phyloP scores from a whole-genome alignment of 1,284 basidiomycete genomes.

The Somion occarium region DNA sequence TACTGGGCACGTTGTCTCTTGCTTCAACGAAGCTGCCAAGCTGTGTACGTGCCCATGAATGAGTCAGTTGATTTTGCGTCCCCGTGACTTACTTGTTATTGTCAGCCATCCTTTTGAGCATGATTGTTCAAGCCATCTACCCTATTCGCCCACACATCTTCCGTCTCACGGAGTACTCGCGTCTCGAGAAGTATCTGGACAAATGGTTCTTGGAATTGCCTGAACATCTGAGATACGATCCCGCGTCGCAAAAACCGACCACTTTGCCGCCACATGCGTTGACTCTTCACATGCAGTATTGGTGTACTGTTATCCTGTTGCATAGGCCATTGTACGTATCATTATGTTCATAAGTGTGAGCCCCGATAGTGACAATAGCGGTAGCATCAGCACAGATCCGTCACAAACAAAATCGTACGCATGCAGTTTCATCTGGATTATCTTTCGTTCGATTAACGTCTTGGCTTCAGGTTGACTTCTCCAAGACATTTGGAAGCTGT shows the following conservation, averaged over 20 bases:
- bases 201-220: conserved; percentile 78
- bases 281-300: conserved; percentile 82
- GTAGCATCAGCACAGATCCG: too few species aligned
- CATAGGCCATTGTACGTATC: conserved; percentile 76
- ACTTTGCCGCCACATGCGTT: conserved; percentile 59
- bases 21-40: conserved; percentile 72
- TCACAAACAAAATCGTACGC: too few species aligned
- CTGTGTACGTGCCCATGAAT: conserved; percentile 47
- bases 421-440: too few species aligned
- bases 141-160: conserved; percentile 56
- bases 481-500: conserved; percentile 49
- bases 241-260: conserved; percentile 36
- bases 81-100: conserved; percentile 3
- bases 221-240: conserved; percentile 61
- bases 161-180: conserved; percentile 52
- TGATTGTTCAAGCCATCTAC: conserved; percentile 72
- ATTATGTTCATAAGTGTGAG: conserved; percentile 6
- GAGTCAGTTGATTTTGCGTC: not conserved
- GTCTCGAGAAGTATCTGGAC: conserved; percentile 65
- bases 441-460: conserved; percentile 1
- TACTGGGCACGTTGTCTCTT: conserved; percentile 58
- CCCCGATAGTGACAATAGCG: not conserved
- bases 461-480: too few species aligned
- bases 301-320: conserved; percentile 74
- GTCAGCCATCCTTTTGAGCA: conserved; percentile 58